Conservation (phyloP, 495 filamentous ascomycete genomes). For the Penicillium lagena region DNA sequence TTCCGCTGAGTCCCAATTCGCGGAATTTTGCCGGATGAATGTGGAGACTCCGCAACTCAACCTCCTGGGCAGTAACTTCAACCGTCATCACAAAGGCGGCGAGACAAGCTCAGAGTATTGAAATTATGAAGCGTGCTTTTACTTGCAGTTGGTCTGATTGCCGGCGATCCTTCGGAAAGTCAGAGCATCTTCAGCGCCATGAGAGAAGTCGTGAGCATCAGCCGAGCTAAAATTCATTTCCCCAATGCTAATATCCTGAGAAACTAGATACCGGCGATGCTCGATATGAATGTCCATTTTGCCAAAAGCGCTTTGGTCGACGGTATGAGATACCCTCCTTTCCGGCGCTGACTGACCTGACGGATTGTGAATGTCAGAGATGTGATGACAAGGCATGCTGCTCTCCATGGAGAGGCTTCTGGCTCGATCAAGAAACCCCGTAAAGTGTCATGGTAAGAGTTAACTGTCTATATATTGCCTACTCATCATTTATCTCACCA, state of each 20-base stretch:
- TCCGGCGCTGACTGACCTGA: slow-evolving; percentile 1
- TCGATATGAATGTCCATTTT: slow-evolving; percentile 6
- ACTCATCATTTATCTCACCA: background rate
- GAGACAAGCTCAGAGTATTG: background rate
- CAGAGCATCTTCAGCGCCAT: slow-evolving; percentile 7
- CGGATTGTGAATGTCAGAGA: background rate
- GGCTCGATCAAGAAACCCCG: slow-evolving; percentile 1
- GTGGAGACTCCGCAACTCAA: background rate
- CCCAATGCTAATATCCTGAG: background rate
- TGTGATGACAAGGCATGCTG: slow-evolving; percentile 3
- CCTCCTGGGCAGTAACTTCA: background rate
- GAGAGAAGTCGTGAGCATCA: slow-evolving; percentile 2
- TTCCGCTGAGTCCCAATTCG: background rate
- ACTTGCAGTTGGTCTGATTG: slow-evolving; percentile 4
- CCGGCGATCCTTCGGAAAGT: slow-evolving; percentile 2
- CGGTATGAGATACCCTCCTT: slow-evolving; percentile 1
- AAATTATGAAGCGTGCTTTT: slow-evolving; percentile 1
- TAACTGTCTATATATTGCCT: background rate
- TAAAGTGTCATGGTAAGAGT: slow-evolving; percentile 3
- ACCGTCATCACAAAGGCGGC: background rate
- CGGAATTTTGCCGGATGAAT: background rate
- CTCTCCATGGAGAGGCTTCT: slow-evolving; percentile 2
- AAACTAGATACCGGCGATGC: slow-evolving; percentile 5
- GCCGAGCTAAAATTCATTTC: background rate
- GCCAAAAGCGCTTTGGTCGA: slow-evolving; percentile 7